Evolutionary conservation across 2,329 filamentous ascomycete genomes (phyloP), one percentile per base, ranked within the genome.

Genomic region (Aspergillus japonicus): DNA sequence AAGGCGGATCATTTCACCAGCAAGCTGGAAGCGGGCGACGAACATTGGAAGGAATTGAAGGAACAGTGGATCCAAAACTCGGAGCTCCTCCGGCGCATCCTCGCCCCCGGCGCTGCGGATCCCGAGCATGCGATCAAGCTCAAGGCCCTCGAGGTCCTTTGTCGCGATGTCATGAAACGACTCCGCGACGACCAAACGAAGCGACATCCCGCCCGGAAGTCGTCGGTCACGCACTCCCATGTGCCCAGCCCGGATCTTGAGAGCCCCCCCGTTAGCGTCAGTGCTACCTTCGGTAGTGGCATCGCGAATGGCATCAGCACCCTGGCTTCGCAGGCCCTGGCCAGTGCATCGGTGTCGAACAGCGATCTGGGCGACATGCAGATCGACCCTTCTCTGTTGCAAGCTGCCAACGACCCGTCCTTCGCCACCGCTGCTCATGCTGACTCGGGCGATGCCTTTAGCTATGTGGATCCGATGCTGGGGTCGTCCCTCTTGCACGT

Each of bases 141-240:
- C 35, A 87, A 85, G 64, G 89, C 89, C 1, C 73, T 93, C 50
- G 89, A 93, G 62, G 81, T 89, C 0, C 77, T 95, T 3, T 89
- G 89, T 55, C 83, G 87, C 54, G 90, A 94, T 74, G 88, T 91
- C 19, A 88, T 91, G 83, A 93, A 93, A 76, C 83, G 91, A 51
- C 81, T 89, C 56, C 84, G 88, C 39, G 88, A 91, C 67, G 87
- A 90, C 64, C 83, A 85, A 60, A 80, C 80, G 0, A 85, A 84
- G 64, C 80, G 82, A 57, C 79, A 86, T 67, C 77, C 81, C 2
- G 78, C 78, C 14, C 78, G 78, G 62, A 77, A 71, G 74, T 71
- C 69, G 71, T 68, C 73, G 5, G 58, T 62, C 29, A 54, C 63
- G 47, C 66, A 64, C 42, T 51, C 72, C 58, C 52, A 65, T 57